Percentiles rank a stretch among this genome's conserved stretches.
These are phyloP conservation scores for Sporothrix humicola DNA, from an alignment of 2,329 filamentous ascomycete genomes.

Conservation along the genomic window DNA sequence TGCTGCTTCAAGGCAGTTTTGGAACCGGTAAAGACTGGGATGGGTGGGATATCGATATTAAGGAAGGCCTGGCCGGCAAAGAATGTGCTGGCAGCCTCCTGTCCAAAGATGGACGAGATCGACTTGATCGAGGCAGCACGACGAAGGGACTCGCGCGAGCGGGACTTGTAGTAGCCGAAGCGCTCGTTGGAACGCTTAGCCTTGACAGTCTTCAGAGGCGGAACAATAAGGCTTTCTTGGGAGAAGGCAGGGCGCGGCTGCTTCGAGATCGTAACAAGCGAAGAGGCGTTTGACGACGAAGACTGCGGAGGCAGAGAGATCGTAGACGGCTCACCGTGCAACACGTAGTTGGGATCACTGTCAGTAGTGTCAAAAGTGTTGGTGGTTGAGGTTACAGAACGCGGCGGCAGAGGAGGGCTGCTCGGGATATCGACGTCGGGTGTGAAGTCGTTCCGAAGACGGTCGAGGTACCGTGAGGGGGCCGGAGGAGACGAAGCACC, in stretches of 20 bases:
- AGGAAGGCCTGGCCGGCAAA: slow-evolving; percentile 50
- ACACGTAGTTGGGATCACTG: slow-evolving; percentile 59
- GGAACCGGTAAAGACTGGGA: slow-evolving; percentile 42
- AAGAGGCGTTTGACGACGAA: slow-evolving; percentile 38
- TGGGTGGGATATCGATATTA: slow-evolving; percentile 44
- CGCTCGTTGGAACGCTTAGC: slow-evolving; percentile 56
- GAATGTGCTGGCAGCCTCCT: slow-evolving; percentile 52
- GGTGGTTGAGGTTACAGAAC: slow-evolving; percentile 39
- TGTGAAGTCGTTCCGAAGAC: slow-evolving; percentile 11
- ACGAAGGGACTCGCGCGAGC: slow-evolving; percentile 60
- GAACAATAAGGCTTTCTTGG: slow-evolving; percentile 64
- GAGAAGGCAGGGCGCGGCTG: slow-evolving; percentile 57
- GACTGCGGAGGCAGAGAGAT: slow-evolving; percentile 46
- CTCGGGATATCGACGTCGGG: slow-evolving; percentile 25
- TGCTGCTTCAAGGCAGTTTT: slow-evolving; percentile 24
- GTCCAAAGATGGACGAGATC: slow-evolving; percentile 57
- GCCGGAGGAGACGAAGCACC: slow-evolving; percentile 48
- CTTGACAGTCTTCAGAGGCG: slow-evolving; percentile 57
- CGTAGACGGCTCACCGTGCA: slow-evolving; percentile 51
- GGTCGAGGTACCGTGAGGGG: slow-evolving; percentile 29
- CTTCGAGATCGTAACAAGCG: slow-evolving; percentile 45
- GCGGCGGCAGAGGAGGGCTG: slow-evolving; percentile 35
- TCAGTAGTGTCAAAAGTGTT: slow-evolving; percentile 48
- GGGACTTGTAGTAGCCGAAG: slow-evolving; percentile 55
- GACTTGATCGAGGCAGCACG: slow-evolving; percentile 55